Evolutionary conservation across 306 rosid species (phyloP), one percentile per base, ranked within the genome.

Genomic region (Senna siamea): DNA sequence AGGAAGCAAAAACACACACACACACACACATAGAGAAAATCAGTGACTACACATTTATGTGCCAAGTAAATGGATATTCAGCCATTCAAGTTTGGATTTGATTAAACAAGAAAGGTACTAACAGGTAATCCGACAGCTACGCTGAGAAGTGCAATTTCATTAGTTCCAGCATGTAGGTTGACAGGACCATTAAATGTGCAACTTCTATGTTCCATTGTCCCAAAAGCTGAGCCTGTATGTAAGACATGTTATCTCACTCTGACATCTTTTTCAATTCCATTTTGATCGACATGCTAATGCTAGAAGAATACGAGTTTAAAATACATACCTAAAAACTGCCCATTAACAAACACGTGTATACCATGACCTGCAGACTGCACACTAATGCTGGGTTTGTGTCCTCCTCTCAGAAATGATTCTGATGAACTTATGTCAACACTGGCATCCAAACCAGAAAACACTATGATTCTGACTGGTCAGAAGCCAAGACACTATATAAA

Each of bases 81-180:
- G 30, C 7, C 47, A 67, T 60, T 17, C 76, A 60, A 62, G 23
- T 32, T 78, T n/a, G n/a, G n/a, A n/a, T n/a, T n/a, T n/a, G n/a
- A n/a, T n/a, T n/a, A n/a, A n/a, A n/a, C n/a, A n/a, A n/a, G n/a
- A n/a, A n/a, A n/a, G 48, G 81, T 66, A 76, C 90, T 79, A 26
- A 94, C 99, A 22, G 96, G 96, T 60, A 94, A 86, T 86, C 99
- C 99, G 66, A 89, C 96, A 62, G 99, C 90, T 41, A 92, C 72
- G 70, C 98, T 94, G 50, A 94, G 98, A 50, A 94, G 88, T 68
- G 99, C 86, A 73, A 94, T 85, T 84, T 75, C 88, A 40, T 93
- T 93, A 46, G 78, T 81, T 84, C 98, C 97, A 19, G 91, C 89
- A 5, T 17, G 90, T 37, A 93, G 86, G 72, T 85, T 82, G 57